phyloP scores from a whole-genome alignment of 495 filamentous ascomycete species.

The Penicillium egyptiacum region DNA sequence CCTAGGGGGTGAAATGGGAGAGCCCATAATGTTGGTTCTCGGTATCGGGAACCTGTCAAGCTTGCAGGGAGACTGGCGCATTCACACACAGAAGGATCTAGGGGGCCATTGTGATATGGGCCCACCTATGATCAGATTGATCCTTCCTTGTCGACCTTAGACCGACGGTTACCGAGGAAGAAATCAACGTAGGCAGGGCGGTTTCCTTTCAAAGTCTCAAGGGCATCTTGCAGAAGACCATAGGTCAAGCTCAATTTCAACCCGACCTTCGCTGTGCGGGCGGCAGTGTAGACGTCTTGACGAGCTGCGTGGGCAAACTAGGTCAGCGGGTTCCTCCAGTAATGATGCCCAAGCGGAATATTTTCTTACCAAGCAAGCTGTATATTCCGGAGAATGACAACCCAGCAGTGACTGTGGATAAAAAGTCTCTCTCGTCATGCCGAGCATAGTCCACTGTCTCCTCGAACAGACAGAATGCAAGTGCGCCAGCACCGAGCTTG shows the following conservation, averaged over 20 bases:
- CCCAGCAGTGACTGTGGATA: conserved; percentile 76
- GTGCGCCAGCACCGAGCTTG: conserved; percentile 64
- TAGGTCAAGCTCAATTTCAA: conserved; percentile 74
- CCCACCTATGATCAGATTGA: conserved; percentile 20
- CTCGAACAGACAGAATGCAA: conserved; percentile 72
- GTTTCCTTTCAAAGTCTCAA: conserved; percentile 64
- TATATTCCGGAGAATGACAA: conserved; percentile 81
- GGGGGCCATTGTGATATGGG: background rate
- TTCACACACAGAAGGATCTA: background rate
- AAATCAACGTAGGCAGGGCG: conserved; percentile 71
- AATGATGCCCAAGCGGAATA: background rate
- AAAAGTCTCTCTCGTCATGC: conserved; percentile 62
- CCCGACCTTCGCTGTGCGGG: conserved; percentile 78
- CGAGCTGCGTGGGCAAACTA: conserved; percentile 54
- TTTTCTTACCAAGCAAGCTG: conserved; percentile 72
- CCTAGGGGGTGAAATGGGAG: background rate
- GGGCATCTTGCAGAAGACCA: conserved; percentile 75
- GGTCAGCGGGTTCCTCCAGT: conserved; percentile 20
- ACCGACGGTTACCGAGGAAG: conserved; percentile 45
- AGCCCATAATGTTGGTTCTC: background rate
- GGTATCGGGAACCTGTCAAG: background rate
- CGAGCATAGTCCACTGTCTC: conserved; percentile 79
- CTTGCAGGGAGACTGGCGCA: background rate
- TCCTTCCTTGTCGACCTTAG: conserved; percentile 16
- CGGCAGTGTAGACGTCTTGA: conserved; percentile 78